Evolutionary conservation across 495 filamentous ascomycete species (phyloP), one percentile per base, ranked within the genome.

Genomic region (Saxophila tyrrhenica): DNA sequence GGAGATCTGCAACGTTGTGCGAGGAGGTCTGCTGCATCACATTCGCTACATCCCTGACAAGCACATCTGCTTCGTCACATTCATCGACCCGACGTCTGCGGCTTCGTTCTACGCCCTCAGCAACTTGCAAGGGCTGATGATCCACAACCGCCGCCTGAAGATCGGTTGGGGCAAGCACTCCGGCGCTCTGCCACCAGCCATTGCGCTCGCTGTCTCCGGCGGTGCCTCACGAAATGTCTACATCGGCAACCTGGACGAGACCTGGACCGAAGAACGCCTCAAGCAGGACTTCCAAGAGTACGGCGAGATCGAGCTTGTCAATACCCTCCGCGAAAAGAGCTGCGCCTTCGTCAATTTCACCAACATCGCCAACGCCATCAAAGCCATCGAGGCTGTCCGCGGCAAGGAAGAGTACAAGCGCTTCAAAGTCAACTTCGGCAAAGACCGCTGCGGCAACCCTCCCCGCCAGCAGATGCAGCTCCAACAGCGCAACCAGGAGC

Each of bases 131-230:
- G 92, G 92, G 2, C 70, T 98, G 54, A 98, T 98, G 92, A 98
- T 98, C 62, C 92, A 98, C 74, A 98, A 98, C 66, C 84, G 92
- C 57, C 82, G 92, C 25, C 72, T 98, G 58, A 98, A 98, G 79
- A 95, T 98, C 67, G 92, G 92, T 54, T 98, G 92, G 92, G 92
- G 92, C 57, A 98, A 98, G 75, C 92, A 98, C 69, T 98, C 92
- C 9, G 92, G 92, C 51, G 92, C 94, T 60, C 82, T 98, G 16
- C 92, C 92, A 39, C 91, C 92, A 2, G 92, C 92, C 0, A 97
- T 98, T 68, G 94, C 92, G 15, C 73, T 98, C 50, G 92, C 92
- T 10, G 92, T 98, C 54, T 95, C 87, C 58, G 94, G 91, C 50
- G 89, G 92, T 65, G 92, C 92, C 32, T 95, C 89, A 13, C 80